phyloP scores from a whole-genome alignment of 805 yeast species.

The Groenewaldozyma tartarivorans region DNA sequence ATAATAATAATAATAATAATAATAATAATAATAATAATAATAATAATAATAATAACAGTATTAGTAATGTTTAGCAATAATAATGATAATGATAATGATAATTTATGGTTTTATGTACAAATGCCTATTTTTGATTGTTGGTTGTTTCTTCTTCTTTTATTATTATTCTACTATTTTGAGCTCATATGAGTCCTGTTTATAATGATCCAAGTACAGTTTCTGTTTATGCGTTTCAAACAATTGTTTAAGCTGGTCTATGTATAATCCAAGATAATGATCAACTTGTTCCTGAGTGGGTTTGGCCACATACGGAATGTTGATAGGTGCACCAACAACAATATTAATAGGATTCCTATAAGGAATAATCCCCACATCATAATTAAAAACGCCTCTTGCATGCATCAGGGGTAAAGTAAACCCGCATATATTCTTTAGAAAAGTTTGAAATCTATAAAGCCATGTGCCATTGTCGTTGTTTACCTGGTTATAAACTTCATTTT shows the following conservation, averaged over 20 bases:
- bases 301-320: conserved; percentile 30
- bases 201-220: conserved; percentile 7
- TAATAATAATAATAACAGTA: not conserved
- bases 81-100: not conserved
- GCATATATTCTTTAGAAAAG: conserved; percentile 56
- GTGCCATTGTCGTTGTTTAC: conserved; percentile 37
- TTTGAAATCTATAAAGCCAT: conserved; percentile 48
- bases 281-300: conserved; percentile 42
- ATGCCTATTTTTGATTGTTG: no score
- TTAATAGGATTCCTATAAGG: conserved; percentile 78
- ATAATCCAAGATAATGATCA: conserved; percentile 62
- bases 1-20: no score
- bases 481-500: conserved; percentile 53
- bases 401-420: conserved; percentile 89
- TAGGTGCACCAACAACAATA: conserved; percentile 46
- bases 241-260: conserved; percentile 30
- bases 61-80: not conserved
- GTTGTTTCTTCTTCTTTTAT: no score
- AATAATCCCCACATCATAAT: conserved; percentile 82
- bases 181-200: no score
- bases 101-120: no score
- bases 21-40: not conserved
- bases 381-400: conserved; percentile 85
- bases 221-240: conserved; percentile 13
- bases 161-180: no score